Conservation (phyloP, 2,329 filamentous ascomycete species). For the Aspergillus glaucus region DNA sequence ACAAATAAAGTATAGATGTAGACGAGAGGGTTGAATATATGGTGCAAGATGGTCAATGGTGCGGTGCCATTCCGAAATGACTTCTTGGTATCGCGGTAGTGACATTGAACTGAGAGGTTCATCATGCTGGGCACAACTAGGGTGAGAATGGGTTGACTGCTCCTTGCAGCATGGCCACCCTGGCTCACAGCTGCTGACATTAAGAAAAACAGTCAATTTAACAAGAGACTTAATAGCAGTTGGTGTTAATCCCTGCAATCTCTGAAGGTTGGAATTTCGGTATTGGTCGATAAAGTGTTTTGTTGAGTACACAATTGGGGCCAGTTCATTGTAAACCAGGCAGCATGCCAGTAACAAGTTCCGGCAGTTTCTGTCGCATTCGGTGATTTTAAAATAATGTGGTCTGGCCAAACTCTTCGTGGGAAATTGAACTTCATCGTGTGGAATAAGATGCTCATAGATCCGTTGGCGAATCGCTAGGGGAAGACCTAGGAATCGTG, state of each 20-base stretch:
- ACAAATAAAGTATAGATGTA: background rate
- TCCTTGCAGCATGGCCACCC: background rate
- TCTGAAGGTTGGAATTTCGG: background rate
- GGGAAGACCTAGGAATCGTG: background rate
- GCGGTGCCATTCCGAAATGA: background rate
- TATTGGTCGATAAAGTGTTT: background rate
- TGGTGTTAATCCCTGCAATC: background rate
- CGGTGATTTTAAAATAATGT: background rate
- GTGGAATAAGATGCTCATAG: background rate
- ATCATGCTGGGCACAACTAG: background rate
- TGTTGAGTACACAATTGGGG: background rate
- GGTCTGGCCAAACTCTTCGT: background rate
- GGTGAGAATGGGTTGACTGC: background rate
- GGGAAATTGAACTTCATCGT: background rate
- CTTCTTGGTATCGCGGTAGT: background rate
- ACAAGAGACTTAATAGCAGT: background rate
- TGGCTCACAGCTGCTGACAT: background rate
- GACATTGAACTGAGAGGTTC: background rate
- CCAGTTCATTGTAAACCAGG: background rate
- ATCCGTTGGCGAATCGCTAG: background rate
- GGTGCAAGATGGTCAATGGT: background rate
- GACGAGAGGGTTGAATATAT: background rate
- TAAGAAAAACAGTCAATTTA: background rate
- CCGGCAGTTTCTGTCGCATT: background rate
- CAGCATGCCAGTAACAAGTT: background rate